Percentiles rank a stretch among this genome's conserved stretches.
Conservation (phyloP, 1,139 yeast genomes). For the Diutina mesorugosa region DNA sequence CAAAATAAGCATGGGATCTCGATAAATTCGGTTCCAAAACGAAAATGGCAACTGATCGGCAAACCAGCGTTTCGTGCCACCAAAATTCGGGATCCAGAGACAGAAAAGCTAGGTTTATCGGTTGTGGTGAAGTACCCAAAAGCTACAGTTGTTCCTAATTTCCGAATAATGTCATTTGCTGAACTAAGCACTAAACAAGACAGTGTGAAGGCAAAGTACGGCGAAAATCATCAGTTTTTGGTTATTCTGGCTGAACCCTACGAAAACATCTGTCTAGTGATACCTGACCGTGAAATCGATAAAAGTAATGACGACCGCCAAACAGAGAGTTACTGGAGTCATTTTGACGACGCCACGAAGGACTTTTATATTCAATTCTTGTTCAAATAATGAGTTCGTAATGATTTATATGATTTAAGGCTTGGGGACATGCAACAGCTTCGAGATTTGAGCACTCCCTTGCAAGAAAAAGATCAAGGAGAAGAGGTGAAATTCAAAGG, state of each 20-base stretch:
- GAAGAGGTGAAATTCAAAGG: slow-evolving; percentile 65
- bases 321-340: slow-evolving; percentile 47
- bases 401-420: slow-evolving; percentile 29
- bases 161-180: slow-evolving; percentile 61
- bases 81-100: slow-evolving; percentile 51
- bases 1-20: slow-evolving; percentile 5
- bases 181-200: slow-evolving; percentile 44
- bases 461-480: slow-evolving; percentile 54
- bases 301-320: slow-evolving; percentile 22
- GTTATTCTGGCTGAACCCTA: slow-evolving; percentile 80
- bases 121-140: slow-evolving; percentile 46
- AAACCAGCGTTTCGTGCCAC: slow-evolving; percentile 55
- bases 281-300: slow-evolving; percentile 48
- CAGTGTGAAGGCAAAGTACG: slow-evolving; percentile 14
- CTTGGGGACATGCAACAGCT: slow-evolving; percentile 83
- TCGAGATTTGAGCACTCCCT: slow-evolving; percentile 88
- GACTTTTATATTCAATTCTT: slow-evolving; percentile 61
- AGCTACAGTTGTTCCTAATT: slow-evolving; percentile 41
- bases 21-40: slow-evolving; percentile 19
- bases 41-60: slow-evolving; percentile 51
- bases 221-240: slow-evolving; percentile 41
- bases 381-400: slow-evolving; percentile 12
- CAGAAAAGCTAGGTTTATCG: slow-evolving; percentile 46
- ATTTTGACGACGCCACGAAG: slow-evolving; percentile 56
- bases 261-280: slow-evolving; percentile 58